phyloP scores from a whole-genome alignment of 2,329 filamentous ascomycete genomes.

The Tricladium varicosporioides region DNA sequence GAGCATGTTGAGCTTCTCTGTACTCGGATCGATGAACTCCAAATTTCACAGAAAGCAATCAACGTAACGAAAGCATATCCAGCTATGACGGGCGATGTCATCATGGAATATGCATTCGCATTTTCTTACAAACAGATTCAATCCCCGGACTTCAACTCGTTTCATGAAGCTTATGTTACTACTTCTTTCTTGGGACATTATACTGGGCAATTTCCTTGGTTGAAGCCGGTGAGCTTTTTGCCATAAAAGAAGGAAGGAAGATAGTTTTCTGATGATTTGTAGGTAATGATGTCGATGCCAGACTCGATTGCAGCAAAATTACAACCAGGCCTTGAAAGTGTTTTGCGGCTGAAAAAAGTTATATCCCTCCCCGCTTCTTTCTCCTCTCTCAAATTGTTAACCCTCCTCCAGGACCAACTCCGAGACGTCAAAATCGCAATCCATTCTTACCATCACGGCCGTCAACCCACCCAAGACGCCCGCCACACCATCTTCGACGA shows the following conservation, averaged over 20 bases:
- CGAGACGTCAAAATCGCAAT: too few species aligned
- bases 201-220: background rate
- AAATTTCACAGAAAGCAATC: background rate
- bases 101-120: constrained; percentile 8
- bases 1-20: constrained; percentile 1
- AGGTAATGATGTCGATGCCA: too few species aligned
- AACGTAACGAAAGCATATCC: constrained; percentile 3
- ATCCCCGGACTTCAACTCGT: background rate
- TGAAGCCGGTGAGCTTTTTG: too few species aligned
- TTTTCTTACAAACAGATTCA: background rate
- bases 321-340: too few species aligned
- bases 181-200: background rate
- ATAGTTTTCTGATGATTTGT: too few species aligned
- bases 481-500: background rate
- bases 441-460: background rate
- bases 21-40: background rate
- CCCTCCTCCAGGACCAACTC: background rate
- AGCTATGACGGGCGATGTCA: constrained; percentile 2
- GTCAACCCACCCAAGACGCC: background rate
- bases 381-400: background rate
- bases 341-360: too few species aligned
- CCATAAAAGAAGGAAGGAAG: too few species aligned
- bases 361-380: too few species aligned
- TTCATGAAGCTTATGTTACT: background rate
- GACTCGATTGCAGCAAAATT: too few species aligned